Evolutionary conservation across 106 monocot species (phyloP), one percentile per base, ranked within the genome.

Genomic region (Acanthochlamys bracteata): DNA sequence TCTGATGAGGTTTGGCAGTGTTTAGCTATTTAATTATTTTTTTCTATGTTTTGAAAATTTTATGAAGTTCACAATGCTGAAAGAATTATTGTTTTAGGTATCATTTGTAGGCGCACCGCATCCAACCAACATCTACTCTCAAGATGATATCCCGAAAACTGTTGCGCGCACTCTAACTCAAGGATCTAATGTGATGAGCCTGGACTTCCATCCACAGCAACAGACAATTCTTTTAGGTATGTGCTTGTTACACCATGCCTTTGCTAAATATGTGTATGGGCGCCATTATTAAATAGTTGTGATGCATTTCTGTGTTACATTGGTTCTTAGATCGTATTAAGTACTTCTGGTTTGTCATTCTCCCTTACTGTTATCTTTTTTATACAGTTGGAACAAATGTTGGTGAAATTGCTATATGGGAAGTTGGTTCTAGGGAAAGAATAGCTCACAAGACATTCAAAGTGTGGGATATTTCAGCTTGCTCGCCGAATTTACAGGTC

Each of bases 131-230:
- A 71, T 91, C 26, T 85, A 89, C 61, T 85, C 92, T 22, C 85
- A 78, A 83, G 96, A 98, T 59, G 85, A 98, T 73, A 77, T 98
- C 76, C 96, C 96, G 0, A 98, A 77, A 75, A 76, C 64, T 42
- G 80, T 85, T 53, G 85, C 77, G 19, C 75, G 96, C 21, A 85
- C 88, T 15, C 83, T 98, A 55, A 81, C 66, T 70, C 96, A 88
- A 70, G 88, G 96, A 73, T 91, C 96, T 20, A 92, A 70, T 81
- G 96, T 98, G 40, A 98, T 90, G 91, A 91, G 96, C 76, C 76
- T 98, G 63, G 96, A 98, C 78, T 98, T 98, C 66, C 96, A 98
- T 71, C 91, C 96, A 2, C 76, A 76, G 20, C 96, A 98, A 46
- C 96, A 88, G 58, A 88, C 88, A 55, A 79, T 91, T 57, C 83